Percentiles rank a stretch among this genome's conserved stretches.
phyloP scores from a whole-genome alignment of 225 moss, liverwort and hornwort genomes.

The Neckera pumila region DNA sequence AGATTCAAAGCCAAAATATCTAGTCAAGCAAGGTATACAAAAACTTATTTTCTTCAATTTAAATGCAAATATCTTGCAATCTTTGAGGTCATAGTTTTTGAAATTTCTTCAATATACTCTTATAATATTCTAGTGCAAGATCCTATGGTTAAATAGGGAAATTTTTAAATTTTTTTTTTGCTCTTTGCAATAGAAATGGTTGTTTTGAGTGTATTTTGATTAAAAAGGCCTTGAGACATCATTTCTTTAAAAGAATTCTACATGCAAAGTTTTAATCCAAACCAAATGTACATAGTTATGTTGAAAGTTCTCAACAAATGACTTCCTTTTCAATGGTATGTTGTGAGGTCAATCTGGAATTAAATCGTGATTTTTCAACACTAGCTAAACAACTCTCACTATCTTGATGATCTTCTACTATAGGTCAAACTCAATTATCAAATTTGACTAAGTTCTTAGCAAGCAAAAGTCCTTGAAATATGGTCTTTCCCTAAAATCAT shows the following conservation, averaged over 20 bases:
- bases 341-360: not conserved
- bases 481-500: not conserved
- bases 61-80: too few relatives aligned
- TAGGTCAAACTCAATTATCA: not conserved
- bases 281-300: rapidly evolving
- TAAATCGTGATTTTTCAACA: not conserved
- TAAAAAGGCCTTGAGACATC: too few relatives aligned
- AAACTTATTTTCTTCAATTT: too few relatives aligned
- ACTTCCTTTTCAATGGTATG: not conserved
- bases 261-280: not conserved
- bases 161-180: too few relatives aligned
- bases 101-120: too few relatives aligned
- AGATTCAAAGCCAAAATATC: too few relatives aligned
- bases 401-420: not conserved
- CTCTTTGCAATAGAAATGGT: too few relatives aligned
- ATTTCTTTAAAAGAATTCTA: not conserved
- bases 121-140: too few relatives aligned
- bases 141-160: too few relatives aligned
- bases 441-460: not conserved
- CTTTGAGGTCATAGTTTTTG: too few relatives aligned
- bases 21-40: too few relatives aligned
- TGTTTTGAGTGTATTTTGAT: too few relatives aligned
- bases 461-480: not conserved
- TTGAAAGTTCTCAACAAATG: not conserved
- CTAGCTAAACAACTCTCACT: not conserved